Base-by-base conservation (phyloP, 129 eudicot species). In the Flaveria brownii region DNA sequence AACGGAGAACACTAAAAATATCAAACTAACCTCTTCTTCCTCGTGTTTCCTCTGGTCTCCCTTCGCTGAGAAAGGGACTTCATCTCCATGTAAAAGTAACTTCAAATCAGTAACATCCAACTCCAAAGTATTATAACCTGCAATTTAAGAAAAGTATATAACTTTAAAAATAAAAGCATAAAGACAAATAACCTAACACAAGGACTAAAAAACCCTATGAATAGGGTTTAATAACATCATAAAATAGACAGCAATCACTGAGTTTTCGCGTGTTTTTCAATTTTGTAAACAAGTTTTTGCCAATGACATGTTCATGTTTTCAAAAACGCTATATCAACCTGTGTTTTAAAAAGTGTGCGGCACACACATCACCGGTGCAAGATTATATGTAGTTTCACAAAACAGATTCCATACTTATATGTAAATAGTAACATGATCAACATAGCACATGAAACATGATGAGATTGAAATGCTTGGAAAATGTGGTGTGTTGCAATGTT, bases 11-110 rank as follows among this genome's bases (percentile, higher is more conserved):
- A 28, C 51, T 14, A 55, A 6, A 68, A 68, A 23, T 28, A 17
- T 49, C 36, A 56, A 46, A 74, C 71, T 46, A 69, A 77, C 90
- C 87, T 74, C 73, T 59, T 72, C 77, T 71, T 54, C 73, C 22
- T 54, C 56, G 0, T 54, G 25, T 76, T 39, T 46, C 66, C 5
- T 41, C 62, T 54, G 61, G 47, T 68, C 71, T 47, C 22, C 67
- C 50, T 77, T 68, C 6, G 70, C 30, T 12, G 42, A 14, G 7
- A 52, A 59, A 67, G 80, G 56, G 50, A 41, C 42, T 54, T 76
- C 71, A 56, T 75, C 54, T 67, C 57, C 81, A 54, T 16, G 42
- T 69, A 41, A 23, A 45, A 28, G 70, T 25, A 76, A 59, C 70
- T 77, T 59, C 16, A 68, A 78, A 78, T 79, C 81, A 46, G 46